Base-by-base conservation (phyloP, 352 stramenopile species). In the Pythium rishiriense region DNA sequence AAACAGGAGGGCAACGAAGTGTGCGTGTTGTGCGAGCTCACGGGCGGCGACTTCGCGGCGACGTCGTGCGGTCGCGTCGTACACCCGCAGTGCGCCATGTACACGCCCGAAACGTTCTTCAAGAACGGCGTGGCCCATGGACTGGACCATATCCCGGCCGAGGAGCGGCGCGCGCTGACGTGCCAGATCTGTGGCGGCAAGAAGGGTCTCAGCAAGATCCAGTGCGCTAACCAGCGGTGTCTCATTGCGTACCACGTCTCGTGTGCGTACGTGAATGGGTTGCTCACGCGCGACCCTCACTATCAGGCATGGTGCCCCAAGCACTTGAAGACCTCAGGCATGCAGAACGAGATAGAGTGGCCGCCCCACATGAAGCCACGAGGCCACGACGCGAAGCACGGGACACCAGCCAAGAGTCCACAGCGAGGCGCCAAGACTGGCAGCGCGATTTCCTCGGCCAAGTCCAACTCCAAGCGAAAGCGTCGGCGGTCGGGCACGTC, bases 51-150 rank as follows among this genome's bases (percentile, higher is more conserved):
- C 70, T 87, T 94, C 65, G 79, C 81, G 11, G 75, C 76, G n/a
- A 91, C 83, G 19, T 72, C 85, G n/a, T 81, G 67, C 19, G 78
- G 72, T 9, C 68, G 53, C 8, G 75, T 92, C 7, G 85, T 90
- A 4, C 85, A 94, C 43, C 83, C 83, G 25, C 84, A 92, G 58
- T 94, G 85, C 43, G 79, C 83, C 7, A 87, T 94, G 80, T 94
- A 90, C 67, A 94, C 85, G 3, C 85, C 85, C 10, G 85, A 94
- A 70, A 94, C 85, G 11, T 94, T 82, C 42, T 92, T 94, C 58
- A 83, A 87, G 60, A 68, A 88, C 45, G 76, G 79, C 11, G 68
- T 91, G 12, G 84, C 76, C 10, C 79, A 90, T 53, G 83, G 83
- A 26, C 66, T 94, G 4, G 59, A 78, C 19, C 52, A 89, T 11